Conservation (phyloP, 345 rosid genomes). For the Gynandropsis gynandra region DNA sequence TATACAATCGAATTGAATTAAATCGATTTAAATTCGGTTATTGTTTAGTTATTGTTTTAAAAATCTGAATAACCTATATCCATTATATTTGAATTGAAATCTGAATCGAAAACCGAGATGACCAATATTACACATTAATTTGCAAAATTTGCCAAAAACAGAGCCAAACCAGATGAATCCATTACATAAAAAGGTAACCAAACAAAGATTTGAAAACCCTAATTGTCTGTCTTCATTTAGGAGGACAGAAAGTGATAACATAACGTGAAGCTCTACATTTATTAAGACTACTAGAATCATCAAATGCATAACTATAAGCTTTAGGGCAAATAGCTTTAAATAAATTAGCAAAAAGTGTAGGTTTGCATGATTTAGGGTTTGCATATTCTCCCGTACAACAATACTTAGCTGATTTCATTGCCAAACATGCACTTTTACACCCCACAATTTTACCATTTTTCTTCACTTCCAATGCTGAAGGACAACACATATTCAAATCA, state of each 20-base stretch:
- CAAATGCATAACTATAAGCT: slow-evolving; percentile 92
- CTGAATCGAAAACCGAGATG: no score
- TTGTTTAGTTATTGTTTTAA: no score
- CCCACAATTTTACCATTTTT: slow-evolving; percentile 57
- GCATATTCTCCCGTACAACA: slow-evolving; percentile 81
- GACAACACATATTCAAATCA: slow-evolving; percentile 76
- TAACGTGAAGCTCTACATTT: slow-evolving; percentile 85
- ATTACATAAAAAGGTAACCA: no score
- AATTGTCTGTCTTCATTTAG: no score
- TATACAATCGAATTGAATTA: no score
- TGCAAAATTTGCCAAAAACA: no score
- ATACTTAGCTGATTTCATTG: slow-evolving; percentile 81
- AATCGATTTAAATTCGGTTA: no score
- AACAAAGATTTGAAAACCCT: no score
- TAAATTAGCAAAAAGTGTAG: slow-evolving; percentile 67
- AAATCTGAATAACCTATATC: no score
- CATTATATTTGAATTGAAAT: no score
- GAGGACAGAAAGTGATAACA: slow-evolving; percentile 90
- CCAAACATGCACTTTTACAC: slow-evolving; percentile 93
- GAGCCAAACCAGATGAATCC: no score
- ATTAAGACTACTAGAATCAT: slow-evolving; percentile 79
- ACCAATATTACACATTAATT: no score
- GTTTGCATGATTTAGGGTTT: slow-evolving; percentile 70
- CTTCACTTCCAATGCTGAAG: slow-evolving; percentile 76
- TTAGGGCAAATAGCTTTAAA: slow-evolving; percentile 91